Conservation (phyloP, 2,329 filamentous ascomycete species). For the Domatiomyces globalis region DNA sequence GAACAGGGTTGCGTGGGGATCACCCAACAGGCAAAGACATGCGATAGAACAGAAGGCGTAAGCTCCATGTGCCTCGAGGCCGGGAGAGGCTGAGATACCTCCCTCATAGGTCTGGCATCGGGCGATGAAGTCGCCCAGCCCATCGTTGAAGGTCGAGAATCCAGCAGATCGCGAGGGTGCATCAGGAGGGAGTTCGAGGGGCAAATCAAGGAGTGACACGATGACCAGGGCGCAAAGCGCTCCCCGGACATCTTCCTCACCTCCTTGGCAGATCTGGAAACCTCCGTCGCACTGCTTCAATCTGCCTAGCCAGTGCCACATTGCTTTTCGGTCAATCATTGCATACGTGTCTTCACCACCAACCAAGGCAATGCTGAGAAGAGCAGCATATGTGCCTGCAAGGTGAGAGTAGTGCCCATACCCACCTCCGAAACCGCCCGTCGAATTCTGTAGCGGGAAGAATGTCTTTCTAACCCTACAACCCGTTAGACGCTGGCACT, state of each 20-base stretch:
- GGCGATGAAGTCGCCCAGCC: constrained; percentile 65
- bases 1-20: constrained; percentile 59
- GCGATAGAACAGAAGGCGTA: constrained; percentile 92
- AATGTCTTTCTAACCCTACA: constrained; percentile 56
- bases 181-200: constrained; percentile 60
- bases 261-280: constrained; percentile 74
- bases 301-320: constrained; percentile 82
- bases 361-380: constrained; percentile 65
- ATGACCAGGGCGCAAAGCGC: constrained; percentile 84
- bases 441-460: constrained; percentile 62
- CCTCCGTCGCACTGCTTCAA: constrained; percentile 80
- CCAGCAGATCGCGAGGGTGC: constrained; percentile 51
- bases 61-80: constrained; percentile 84
- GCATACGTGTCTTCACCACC: constrained; percentile 61
- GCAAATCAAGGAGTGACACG: constrained; percentile 69
- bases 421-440: constrained; percentile 85
- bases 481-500: neutral
- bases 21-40: constrained; percentile 71
- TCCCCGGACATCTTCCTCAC: constrained; percentile 85
- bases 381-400: constrained; percentile 72
- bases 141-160: constrained; percentile 52
- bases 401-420: constrained; percentile 75
- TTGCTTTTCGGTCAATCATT: constrained; percentile 62
- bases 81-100: constrained; percentile 73
- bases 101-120: constrained; percentile 76